Evolutionary conservation across 495 filamentous ascomycete species (phyloP).

Genomic region (Hamigera avellanea): DNA sequence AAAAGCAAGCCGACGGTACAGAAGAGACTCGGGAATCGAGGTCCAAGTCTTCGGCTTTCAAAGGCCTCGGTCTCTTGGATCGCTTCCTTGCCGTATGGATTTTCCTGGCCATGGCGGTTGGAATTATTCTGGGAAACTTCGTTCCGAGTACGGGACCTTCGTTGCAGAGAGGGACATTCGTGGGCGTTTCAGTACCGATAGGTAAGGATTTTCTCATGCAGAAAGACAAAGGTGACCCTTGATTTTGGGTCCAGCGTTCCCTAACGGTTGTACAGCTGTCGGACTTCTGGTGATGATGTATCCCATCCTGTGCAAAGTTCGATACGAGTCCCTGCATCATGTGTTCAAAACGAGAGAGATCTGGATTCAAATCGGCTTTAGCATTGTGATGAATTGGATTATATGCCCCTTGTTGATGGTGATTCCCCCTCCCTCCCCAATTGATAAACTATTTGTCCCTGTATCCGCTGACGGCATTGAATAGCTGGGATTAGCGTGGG

Average conservation of each 20-base stretch:
- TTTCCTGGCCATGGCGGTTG: conserved; percentile 72
- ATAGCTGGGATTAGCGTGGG: conserved; percentile 63
- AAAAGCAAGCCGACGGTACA: background rate
- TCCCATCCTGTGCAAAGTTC: conserved; percentile 74
- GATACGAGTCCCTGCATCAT: conserved; percentile 56
- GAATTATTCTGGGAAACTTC: conserved; percentile 74
- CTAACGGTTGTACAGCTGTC: conserved; percentile 31
- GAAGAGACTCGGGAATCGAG: background rate
- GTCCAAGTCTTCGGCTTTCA: conserved; percentile 23
- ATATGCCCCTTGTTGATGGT: conserved; percentile 71
- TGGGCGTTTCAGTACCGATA: conserved; percentile 69
- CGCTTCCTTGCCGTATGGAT: conserved; percentile 79
- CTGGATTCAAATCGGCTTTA: conserved; percentile 63
- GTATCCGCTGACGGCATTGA: conserved; percentile 1
- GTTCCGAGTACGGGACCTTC: conserved; percentile 49
- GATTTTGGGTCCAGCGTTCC: too few species aligned
- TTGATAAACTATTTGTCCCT: background rate
- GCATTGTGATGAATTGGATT: conserved; percentile 66
- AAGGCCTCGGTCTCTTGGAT: conserved; percentile 56
- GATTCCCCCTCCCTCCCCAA: conserved; percentile 4
- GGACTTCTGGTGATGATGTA: conserved; percentile 80
- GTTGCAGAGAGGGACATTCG: conserved; percentile 62
- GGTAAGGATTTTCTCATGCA: conserved; percentile 36
- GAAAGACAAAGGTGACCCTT: too few species aligned
- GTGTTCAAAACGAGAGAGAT: conserved; percentile 42